Base-by-base conservation (phyloP, 306 rosid genomes). In the Acmispon strigosus region DNA sequence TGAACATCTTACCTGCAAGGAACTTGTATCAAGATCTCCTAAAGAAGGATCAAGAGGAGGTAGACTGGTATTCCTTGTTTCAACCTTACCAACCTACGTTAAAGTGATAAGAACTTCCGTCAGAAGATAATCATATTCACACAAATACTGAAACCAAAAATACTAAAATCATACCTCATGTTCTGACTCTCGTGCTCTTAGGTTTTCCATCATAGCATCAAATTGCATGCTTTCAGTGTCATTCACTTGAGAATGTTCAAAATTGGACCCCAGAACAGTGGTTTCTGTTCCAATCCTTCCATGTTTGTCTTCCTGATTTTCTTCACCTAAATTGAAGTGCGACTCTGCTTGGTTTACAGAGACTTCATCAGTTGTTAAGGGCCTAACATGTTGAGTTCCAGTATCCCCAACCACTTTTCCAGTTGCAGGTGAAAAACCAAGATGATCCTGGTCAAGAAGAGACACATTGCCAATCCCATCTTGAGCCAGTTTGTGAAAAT, bases 381-480 rank as follows among this genome's bases (percentile, higher is more conserved):
- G 86, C 18, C 68, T 64, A 71, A 24, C 81, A 68, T 76, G 78
- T 52, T 79, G 77, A 24, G 77, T 19, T 75, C 49, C 43, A 61
- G 36, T 12, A 13, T 84, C 88, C 39, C 41, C 83, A 59, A 27
- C 32, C 3, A 47, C 73, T 67, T 83, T 74, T 77, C 83, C 74
- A 20, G 73, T 57, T 7, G 74, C 80, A 51, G 86, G 62, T 27
- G 90, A 65, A 84, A 84, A 86, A 22, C 78, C 85, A 78, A 83
- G 86, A 80, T 83, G 87, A 79, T 92, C 96, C 85, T 89, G 93
- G 68, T 86, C 95, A 20, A 89, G 86, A 70, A 87, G 94, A 71
- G 94, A 92, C 19, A 79, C 82, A 63, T 84, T 85, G 80, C 39
- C 81, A 70, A 76, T 80, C 49, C 90, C 32, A 27, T 27, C 91